phyloP scores from a whole-genome alignment of 2,329 filamentous ascomycete species.

The Ophiostoma himal-ulmi region DNA sequence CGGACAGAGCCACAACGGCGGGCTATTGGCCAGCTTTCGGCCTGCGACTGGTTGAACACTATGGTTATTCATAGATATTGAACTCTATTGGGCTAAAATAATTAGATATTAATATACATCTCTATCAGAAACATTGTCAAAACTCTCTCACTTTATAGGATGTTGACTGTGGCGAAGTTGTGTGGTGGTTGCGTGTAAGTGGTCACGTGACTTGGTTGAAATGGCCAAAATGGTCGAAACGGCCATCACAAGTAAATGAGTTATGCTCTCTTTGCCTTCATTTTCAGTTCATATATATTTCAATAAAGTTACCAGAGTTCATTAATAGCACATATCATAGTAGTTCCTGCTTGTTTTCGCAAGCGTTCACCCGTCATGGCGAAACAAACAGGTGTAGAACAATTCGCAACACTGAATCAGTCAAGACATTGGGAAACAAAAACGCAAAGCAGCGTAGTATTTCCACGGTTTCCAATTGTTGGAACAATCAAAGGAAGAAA shows the following conservation, averaged over 20 bases:
- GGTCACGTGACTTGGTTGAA: not conserved
- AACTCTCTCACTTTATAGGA: not conserved
- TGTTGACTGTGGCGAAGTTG: not conserved
- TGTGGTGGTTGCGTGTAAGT: constrained; percentile 5
- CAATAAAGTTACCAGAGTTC: too few relatives aligned
- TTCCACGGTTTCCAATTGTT: not conserved
- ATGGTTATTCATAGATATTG: not conserved
- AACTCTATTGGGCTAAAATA: not conserved
- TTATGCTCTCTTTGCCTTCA: not conserved
- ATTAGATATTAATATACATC: not conserved
- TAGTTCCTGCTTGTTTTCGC: not conserved
- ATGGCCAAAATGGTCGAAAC: not conserved
- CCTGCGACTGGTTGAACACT: not conserved
- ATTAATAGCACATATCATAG: not conserved
- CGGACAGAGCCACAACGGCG: constrained; percentile 18
- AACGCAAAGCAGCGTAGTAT: constrained; percentile 2
- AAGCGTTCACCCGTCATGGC: constrained; percentile 5
- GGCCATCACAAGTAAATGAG: not conserved
- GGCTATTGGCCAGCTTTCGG: not conserved
- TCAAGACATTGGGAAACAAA: constrained; percentile 1
- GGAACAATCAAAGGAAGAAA: not conserved
- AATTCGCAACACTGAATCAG: not conserved
- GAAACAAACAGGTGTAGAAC: constrained; percentile 5
- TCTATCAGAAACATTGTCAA: not conserved
- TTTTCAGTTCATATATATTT: not conserved